Percentiles rank a stretch among this genome's conserved stretches.
These are phyloP conservation scores for Geum urbanum DNA, from an alignment of 306 rosid species.

Conservation along the genomic window DNA sequence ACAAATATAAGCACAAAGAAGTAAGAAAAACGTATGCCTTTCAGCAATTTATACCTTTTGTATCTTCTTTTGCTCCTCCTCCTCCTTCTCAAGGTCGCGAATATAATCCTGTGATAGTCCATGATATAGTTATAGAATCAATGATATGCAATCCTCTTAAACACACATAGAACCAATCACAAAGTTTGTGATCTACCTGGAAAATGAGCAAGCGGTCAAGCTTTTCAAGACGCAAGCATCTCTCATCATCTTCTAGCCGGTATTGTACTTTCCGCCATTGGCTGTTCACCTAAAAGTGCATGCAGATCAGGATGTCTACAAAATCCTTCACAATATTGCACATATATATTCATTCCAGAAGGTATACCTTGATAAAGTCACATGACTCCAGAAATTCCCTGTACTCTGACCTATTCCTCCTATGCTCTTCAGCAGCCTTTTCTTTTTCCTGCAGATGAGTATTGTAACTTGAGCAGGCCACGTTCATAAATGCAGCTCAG, in stretches of 20 bases:
- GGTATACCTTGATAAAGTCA: slow-evolving; percentile 74
- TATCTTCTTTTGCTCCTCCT: slow-evolving; percentile 80
- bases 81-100: slow-evolving; percentile 93
- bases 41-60: slow-evolving; percentile 54
- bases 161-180: slow-evolving; percentile 15
- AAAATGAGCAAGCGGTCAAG: slow-evolving; percentile 85
- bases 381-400: slow-evolving; percentile 78
- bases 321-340: slow-evolving; percentile 20
- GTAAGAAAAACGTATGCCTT: slow-evolving; percentile 18
- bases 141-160: not conserved
- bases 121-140: slow-evolving; percentile 26
- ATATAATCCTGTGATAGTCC: slow-evolving; percentile 73
- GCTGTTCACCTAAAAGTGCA: slow-evolving; percentile 60
- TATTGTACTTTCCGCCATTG: slow-evolving; percentile 98
- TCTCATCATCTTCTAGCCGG: slow-evolving; percentile 95
- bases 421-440: slow-evolving; percentile 81
- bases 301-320: slow-evolving; percentile 14
- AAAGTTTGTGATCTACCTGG: slow-evolving; percentile 53
- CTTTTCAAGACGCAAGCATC: slow-evolving; percentile 85
- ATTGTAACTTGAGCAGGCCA: slow-evolving; percentile 12
- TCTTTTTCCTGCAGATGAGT: slow-evolving; percentile 71
- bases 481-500: not conserved
- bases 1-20: slow-evolving; percentile 26
- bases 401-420: slow-evolving; percentile 60
- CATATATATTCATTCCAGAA: slow-evolving; percentile 8